Conservation (phyloP, 331 rosid genomes). For the Pyracantha coccinea region DNA sequence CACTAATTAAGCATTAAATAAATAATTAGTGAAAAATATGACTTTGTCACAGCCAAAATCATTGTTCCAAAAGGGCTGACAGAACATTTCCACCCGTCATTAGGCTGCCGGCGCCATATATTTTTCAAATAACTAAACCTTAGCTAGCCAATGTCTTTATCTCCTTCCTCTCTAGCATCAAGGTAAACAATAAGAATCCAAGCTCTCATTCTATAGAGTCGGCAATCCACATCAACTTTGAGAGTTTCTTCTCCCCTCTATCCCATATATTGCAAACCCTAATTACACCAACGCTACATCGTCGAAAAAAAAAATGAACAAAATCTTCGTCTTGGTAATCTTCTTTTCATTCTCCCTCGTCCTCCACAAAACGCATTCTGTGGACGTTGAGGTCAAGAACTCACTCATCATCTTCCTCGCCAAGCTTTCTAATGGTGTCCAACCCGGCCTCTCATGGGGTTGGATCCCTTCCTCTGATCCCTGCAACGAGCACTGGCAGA, state of each 20-base stretch:
- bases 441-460: slow-evolving; percentile 13
- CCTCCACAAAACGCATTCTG: slow-evolving; percentile 24
- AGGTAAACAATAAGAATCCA: slow-evolving; percentile 15
- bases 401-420: slow-evolving; percentile 44
- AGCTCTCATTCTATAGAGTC: slow-evolving; percentile 25
- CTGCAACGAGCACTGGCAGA: slow-evolving; percentile 47
- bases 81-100: slow-evolving; percentile 6
- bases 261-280: not conserved
- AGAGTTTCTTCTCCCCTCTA: slow-evolving; percentile 14
- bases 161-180: slow-evolving; percentile 4
- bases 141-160: not conserved
- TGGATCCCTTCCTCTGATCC: slow-evolving; percentile 70
- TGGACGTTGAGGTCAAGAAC: slow-evolving; percentile 39
- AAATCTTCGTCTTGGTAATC: slow-evolving; percentile 22
- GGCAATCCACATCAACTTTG: slow-evolving; percentile 16
- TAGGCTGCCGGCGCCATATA: slow-evolving; percentile 41
- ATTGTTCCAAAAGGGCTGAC: slow-evolving; percentile 2
- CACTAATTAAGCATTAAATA: not conserved
- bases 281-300: slow-evolving; percentile 3
- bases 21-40: not conserved
- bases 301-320: slow-evolving; percentile 39
- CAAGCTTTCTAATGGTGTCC: slow-evolving; percentile 29
- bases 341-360: slow-evolving; percentile 31
- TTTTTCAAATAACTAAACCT: slow-evolving; percentile 11
- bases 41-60: not conserved